phyloP scores from a whole-genome alignment of 192 early-diverging fungal genomes.

The Umbelopsis isabellina region DNA sequence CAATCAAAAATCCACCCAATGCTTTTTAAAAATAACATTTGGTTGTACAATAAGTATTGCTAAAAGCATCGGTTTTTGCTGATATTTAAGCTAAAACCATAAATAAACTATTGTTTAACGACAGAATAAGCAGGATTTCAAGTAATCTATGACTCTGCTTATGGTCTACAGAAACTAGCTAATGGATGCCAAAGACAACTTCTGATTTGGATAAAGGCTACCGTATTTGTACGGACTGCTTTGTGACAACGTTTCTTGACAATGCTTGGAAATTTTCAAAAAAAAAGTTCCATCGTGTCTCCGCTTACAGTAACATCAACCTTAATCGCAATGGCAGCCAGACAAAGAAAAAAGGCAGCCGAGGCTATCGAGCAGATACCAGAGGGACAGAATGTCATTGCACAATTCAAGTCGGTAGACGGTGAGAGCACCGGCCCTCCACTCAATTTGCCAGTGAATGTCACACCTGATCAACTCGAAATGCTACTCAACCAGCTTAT shows the following conservation, averaged over 20 bases:
- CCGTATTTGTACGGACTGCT: slow-evolving; percentile 10
- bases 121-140: too few relatives aligned
- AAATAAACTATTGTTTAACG: too few relatives aligned
- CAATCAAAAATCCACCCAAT: too few relatives aligned
- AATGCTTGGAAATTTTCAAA: background rate
- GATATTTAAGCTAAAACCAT: too few relatives aligned
- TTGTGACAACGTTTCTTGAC: slow-evolving; percentile 3
- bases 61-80: too few relatives aligned
- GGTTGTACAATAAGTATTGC: too few relatives aligned
- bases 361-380: slow-evolving; percentile 38
- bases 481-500: slow-evolving; percentile 92
- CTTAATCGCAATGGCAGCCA: slow-evolving; percentile 23
- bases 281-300: slow-evolving; percentile 1
- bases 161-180: too few relatives aligned
- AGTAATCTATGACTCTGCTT: too few relatives aligned
- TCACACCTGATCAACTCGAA: slow-evolving; percentile 83
- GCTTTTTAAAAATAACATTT: too few relatives aligned
- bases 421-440: slow-evolving; percentile 85
- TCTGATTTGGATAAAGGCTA: too few relatives aligned
- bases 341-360: slow-evolving; percentile 28
- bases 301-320: too few relatives aligned
- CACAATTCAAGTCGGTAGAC: slow-evolving; percentile 81
- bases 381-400: slow-evolving; percentile 62
- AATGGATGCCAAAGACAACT: too few relatives aligned
- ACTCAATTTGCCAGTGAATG: slow-evolving; percentile 82